Conservation (phyloP, 176 grass and related monocot genomes). For the Aegilops bicornis region DNA sequence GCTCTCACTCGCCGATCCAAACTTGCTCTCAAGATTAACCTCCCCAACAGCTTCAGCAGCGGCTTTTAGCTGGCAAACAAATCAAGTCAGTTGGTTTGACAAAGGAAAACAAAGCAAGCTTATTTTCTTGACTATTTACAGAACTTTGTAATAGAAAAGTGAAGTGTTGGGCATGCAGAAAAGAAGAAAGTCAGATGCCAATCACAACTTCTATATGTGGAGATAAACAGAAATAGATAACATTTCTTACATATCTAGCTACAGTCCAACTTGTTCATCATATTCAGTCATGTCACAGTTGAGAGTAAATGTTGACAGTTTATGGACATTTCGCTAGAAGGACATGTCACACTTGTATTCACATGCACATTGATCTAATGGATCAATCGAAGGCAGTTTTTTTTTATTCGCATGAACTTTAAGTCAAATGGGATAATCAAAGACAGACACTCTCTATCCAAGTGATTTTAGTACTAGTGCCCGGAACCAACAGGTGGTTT, state of each 20-base stretch:
- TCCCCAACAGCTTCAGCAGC: slow-evolving; percentile 85
- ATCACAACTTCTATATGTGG: not conserved
- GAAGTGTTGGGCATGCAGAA: not conserved
- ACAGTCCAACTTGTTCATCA: not conserved
- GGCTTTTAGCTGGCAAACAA: slow-evolving; percentile 72
- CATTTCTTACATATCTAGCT: slow-evolving; percentile 1
- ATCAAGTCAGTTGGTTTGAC: not conserved
- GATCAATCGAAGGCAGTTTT: not conserved
- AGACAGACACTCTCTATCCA: not conserved
- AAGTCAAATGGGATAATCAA: not conserved
- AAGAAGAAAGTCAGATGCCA: not conserved
- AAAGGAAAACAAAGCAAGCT: not conserved
- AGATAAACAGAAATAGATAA: not conserved
- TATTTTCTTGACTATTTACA: not conserved
- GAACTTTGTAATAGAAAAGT: not conserved
- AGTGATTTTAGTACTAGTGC: slow-evolving; percentile 8
- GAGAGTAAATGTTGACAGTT: not conserved
- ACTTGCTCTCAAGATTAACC: slow-evolving; percentile 67
- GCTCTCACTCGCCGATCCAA: slow-evolving; percentile 68
- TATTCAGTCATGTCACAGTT: not conserved
- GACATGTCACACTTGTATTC: not conserved
- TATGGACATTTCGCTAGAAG: slow-evolving; percentile 12
- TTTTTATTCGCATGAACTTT: not conserved
- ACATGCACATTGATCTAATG: not conserved
- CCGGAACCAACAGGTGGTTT: not conserved